Percentiles rank a stretch among this genome's conserved stretches.
phyloP scores from a whole-genome alignment of 805 yeast genomes.

The Sugiyamaella smithiae region DNA sequence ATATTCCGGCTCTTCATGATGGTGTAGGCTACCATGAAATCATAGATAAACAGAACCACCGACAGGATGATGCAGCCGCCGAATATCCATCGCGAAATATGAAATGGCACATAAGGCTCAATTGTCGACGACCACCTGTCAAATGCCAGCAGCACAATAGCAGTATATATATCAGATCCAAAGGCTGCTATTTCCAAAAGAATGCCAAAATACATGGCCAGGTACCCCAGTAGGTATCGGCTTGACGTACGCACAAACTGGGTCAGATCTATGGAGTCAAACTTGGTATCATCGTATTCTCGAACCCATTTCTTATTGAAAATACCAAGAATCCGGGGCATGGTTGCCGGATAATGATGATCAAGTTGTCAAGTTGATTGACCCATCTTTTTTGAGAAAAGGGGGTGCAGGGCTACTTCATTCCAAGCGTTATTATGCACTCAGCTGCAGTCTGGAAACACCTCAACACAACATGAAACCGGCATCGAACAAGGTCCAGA shows the following conservation, averaged over 20 bases:
- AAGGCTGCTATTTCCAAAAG: constrained; percentile 46
- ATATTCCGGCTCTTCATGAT: constrained; percentile 61
- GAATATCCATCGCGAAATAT: constrained; percentile 65
- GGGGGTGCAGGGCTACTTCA: too few species aligned
- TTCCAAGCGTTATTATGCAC: too few species aligned
- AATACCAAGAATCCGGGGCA: constrained; percentile 15
- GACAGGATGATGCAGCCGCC: constrained; percentile 78
- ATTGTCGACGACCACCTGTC: constrained; percentile 61
- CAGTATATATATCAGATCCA: constrained; percentile 74
- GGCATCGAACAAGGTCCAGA: too few species aligned
- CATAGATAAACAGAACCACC: constrained; percentile 54
- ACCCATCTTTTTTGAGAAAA: too few species aligned
- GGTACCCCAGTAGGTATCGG: constrained; percentile 28
- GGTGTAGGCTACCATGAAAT: constrained; percentile 54
- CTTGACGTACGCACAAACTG: constrained; percentile 24
- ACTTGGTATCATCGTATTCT: constrained; percentile 23
- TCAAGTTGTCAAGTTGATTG: not conserved
- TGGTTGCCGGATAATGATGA: too few species aligned
- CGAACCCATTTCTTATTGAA: constrained; percentile 26
- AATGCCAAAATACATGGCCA: constrained; percentile 45
- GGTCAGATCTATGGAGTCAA: constrained; percentile 24
- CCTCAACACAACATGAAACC: too few species aligned
- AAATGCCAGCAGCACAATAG: constrained; percentile 68
- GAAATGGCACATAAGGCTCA: constrained; percentile 48
- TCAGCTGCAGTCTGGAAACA: too few species aligned